These are phyloP conservation scores for Puccinia brachypodii DNA, from an alignment of 1,284 basidiomycete species.

Conservation along the genomic window DNA sequence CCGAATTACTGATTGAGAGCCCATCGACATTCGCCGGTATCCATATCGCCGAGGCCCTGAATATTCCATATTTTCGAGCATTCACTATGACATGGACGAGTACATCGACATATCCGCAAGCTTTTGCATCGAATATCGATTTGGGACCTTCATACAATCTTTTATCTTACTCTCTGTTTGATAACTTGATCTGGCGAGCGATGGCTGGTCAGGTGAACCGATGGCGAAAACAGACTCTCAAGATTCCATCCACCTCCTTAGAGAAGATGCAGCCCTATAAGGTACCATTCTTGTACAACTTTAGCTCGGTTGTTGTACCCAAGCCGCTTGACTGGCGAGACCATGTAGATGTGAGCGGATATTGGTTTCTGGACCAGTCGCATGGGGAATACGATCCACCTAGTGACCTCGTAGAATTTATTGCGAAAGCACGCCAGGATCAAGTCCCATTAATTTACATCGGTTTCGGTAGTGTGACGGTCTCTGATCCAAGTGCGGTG, in stretches of 20 bases:
- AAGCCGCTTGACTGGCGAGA: slow-evolving; percentile 96
- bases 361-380: slow-evolving; percentile 91
- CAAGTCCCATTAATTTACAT: slow-evolving; percentile 94
- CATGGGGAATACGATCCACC: slow-evolving; percentile 82
- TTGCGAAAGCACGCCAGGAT: slow-evolving; percentile 69
- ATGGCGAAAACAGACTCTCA: slow-evolving; percentile 77
- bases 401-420: slow-evolving; percentile 73
- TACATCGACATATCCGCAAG: slow-evolving; percentile 91
- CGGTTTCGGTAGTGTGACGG: slow-evolving; percentile 73
- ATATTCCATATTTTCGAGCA: slow-evolving; percentile 87
- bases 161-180: slow-evolving; percentile 85
- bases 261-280: slow-evolving; percentile 60
- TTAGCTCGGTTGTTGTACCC: slow-evolving; percentile 66
- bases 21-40: slow-evolving; percentile 97
- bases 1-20: slow-evolving; percentile 89
- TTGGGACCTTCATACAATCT: slow-evolving; percentile 50
- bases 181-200: slow-evolving; percentile 66
- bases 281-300: slow-evolving; percentile 56
- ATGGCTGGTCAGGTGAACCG: slow-evolving; percentile 90
- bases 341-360: slow-evolving; percentile 75
- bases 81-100: slow-evolving; percentile 69
- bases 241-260: slow-evolving; percentile 74
- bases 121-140: not conserved
- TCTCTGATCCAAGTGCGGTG: slow-evolving; percentile 36
- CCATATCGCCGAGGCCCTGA: slow-evolving; percentile 93